These are phyloP conservation scores for Pseudonitzschia multistriata DNA, from an alignment of 108 stramenopile genomes.

Conservation along the genomic window DNA sequence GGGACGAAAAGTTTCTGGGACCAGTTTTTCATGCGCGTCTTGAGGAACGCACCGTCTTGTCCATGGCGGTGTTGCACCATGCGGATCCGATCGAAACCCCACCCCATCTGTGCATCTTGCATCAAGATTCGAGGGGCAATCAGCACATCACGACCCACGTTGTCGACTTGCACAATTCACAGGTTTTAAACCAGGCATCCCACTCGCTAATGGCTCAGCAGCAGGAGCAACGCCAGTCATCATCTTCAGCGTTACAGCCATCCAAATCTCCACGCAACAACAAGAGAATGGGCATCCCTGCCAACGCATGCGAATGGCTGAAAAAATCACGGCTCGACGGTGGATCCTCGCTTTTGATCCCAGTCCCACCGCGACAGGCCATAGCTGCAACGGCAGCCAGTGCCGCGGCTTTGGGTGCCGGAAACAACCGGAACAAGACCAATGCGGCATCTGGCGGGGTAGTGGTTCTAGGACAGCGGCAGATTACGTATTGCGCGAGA, in stretches of 20 bases:
- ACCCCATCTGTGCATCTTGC: slow-evolving; percentile 71
- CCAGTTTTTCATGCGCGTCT: slow-evolving; percentile 68
- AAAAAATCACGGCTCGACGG: slow-evolving; percentile 69
- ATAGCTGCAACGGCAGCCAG: slow-evolving; percentile 32
- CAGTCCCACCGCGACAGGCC: slow-evolving; percentile 54
- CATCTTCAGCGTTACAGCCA: background rate
- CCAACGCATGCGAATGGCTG: slow-evolving; percentile 28
- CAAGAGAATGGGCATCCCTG: background rate
- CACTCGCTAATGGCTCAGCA: background rate
- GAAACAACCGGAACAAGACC: background rate
- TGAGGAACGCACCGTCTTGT: slow-evolving; percentile 67
- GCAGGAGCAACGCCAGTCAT: background rate
- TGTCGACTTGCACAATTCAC: slow-evolving; percentile 47
- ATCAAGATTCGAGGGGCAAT: slow-evolving; percentile 68
- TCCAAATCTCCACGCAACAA: background rate
- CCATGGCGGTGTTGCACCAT: slow-evolving; percentile 58
- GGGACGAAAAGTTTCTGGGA: slow-evolving; percentile 33
- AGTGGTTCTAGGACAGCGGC: slow-evolving; percentile 74
- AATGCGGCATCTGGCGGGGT: slow-evolving; percentile 52
- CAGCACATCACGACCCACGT: slow-evolving; percentile 74
- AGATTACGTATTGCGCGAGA: slow-evolving; percentile 64
- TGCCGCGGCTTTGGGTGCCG: background rate
- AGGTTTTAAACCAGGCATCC: slow-evolving; percentile 37
- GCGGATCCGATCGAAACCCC: slow-evolving; percentile 29
- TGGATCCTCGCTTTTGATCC: slow-evolving; percentile 56